Evolutionary conservation across 805 yeast genomes (phyloP).

Genomic region (Candida ovalis): DNA sequence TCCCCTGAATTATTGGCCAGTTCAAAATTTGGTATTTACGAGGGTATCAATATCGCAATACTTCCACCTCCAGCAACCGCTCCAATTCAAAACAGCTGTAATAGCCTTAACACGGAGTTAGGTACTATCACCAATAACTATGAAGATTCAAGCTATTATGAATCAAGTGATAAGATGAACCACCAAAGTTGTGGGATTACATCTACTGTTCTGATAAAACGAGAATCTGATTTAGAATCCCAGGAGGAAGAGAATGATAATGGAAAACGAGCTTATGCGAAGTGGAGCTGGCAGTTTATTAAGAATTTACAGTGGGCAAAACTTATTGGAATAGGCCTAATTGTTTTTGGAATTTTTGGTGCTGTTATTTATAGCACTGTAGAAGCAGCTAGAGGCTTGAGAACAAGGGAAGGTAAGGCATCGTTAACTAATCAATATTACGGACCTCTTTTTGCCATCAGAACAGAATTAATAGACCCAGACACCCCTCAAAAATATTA

Average conservation of each 20-base stretch:
- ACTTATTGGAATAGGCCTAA: not conserved
- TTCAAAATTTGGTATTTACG: no score
- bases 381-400: not conserved
- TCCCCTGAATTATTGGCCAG: no score
- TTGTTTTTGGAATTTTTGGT: constrained; percentile 3
- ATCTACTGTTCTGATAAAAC: no score
- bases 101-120: no score
- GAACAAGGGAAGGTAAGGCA: not conserved
- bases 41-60: no score
- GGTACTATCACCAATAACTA: no score
- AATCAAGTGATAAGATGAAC: no score
- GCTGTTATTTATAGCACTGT: constrained; percentile 3
- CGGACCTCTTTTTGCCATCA: constrained; percentile 3
- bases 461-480: constrained; percentile 45
- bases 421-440: not conserved
- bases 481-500: constrained; percentile 53
- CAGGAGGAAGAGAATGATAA: not conserved
- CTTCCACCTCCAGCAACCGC: no score
- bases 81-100: no score
- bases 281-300: not conserved
- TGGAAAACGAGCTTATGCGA: not conserved
- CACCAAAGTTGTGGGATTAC: no score
- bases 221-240: not conserved
- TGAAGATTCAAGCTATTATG: no score
- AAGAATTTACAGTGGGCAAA: constrained; percentile 7